phyloP scores from a whole-genome alignment of 129 eudicot species.

The Saussurea involucrata region DNA sequence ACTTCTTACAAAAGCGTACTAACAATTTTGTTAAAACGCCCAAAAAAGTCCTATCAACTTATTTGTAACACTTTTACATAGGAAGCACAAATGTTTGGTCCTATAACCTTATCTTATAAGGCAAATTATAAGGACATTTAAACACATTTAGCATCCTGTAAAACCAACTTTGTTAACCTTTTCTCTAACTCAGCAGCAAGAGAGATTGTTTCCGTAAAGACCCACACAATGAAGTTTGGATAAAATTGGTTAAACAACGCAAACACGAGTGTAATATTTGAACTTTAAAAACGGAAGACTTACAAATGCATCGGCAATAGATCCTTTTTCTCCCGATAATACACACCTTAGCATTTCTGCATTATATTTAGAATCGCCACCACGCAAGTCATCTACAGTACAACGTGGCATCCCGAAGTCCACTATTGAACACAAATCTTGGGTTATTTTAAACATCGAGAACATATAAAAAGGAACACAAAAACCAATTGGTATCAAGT shows the following conservation, averaged over 20 bases:
- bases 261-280: neutral
- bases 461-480: neutral
- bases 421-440: slow-evolving; percentile 38
- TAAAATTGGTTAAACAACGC: neutral
- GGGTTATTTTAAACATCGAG: neutral
- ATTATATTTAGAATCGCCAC: slow-evolving; percentile 77
- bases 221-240: neutral
- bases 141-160: too few species aligned
- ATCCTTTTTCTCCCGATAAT: slow-evolving; percentile 78
- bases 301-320: slow-evolving; percentile 90
- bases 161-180: neutral
- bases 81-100: neutral
- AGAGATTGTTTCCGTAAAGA: neutral
- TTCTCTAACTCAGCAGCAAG: too few species aligned
- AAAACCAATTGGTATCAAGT: neutral
- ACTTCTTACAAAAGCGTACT: neutral
- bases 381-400: slow-evolving; percentile 70
- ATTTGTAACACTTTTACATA: neutral
- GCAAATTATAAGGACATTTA: neutral
- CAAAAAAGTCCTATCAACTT: neutral
- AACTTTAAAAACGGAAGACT: slow-evolving; percentile 21
- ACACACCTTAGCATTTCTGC: slow-evolving; percentile 72
- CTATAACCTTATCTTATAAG: neutral
- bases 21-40: neutral
- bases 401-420: slow-evolving; percentile 93